Conservation (phyloP, 768 basidiomycete genomes). For the Leccinum longicurvipes region DNA sequence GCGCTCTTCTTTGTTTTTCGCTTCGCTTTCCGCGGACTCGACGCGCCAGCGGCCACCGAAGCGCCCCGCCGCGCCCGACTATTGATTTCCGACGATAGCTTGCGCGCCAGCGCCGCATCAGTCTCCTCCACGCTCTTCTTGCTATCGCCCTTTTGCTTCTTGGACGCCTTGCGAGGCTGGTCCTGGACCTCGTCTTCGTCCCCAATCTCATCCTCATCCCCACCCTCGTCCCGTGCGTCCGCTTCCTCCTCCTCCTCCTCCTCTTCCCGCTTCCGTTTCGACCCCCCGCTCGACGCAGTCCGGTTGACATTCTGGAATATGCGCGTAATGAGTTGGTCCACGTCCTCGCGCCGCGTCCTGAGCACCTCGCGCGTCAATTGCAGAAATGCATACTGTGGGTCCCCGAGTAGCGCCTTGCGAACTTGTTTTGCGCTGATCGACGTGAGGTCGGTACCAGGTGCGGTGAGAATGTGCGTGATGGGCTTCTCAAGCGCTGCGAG, state of each 20-base stretch:
- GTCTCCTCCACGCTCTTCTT: slow-evolving; percentile 52
- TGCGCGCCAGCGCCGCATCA: slow-evolving; percentile 69
- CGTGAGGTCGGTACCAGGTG: slow-evolving; percentile 71
- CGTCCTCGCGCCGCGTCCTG: slow-evolving; percentile 61
- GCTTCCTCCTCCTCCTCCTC: slow-evolving; percentile 18
- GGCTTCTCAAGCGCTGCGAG: slow-evolving; percentile 52
- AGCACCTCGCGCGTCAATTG: slow-evolving; percentile 56
- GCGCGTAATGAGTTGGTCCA: slow-evolving; percentile 65
- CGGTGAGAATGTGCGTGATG: slow-evolving; percentile 68
- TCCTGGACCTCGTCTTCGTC: slow-evolving; percentile 25
- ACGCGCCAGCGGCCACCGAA: slow-evolving; percentile 33
- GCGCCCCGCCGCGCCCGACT: slow-evolving; percentile 49
- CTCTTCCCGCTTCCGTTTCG: slow-evolving; percentile 28
- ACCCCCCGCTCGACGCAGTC: slow-evolving; percentile 23
- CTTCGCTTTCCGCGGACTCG: slow-evolving; percentile 45
- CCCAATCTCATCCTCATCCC: neutral
- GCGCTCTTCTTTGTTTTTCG: slow-evolving; percentile 52
- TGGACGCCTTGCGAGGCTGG: slow-evolving; percentile 25
- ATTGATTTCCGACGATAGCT: slow-evolving; percentile 69
- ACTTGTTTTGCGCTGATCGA: slow-evolving; percentile 90
- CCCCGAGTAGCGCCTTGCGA: slow-evolving; percentile 64
- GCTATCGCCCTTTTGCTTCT: slow-evolving; percentile 45
- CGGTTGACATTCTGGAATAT: slow-evolving; percentile 61
- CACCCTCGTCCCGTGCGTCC: neutral
- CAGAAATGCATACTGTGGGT: slow-evolving; percentile 32